Base-by-base conservation (phyloP, 805 yeast genomes). In the Clavispora vitiphila region DNA sequence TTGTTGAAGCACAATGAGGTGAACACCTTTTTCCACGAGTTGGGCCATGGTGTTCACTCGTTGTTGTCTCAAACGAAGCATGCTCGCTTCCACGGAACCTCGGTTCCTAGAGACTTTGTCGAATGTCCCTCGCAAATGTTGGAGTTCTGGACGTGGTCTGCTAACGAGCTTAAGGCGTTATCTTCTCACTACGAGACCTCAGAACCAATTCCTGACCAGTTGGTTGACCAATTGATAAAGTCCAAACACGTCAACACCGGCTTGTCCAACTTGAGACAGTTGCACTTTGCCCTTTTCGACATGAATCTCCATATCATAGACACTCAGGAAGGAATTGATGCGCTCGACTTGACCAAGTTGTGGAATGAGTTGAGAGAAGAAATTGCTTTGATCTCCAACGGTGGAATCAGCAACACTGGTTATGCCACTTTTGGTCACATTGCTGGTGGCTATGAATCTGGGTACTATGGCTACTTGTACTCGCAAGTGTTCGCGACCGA, bases 41-140 rank as follows among this genome's bases (percentile, higher is more conserved):
- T 86, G 49, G 96, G 96, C 20, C 96, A 87, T 56, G 96, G 95
- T 42, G 83, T 87, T 43, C 96, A 87, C 62, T 83, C 80, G 50
- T 64, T 86, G 37, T 72, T 86, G 41, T 86, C 90, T 9, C 69
- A 74, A 46, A 82, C 90, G 21, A 68, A 67, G 43, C 80, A 76
- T 50, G 72, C 83, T 2, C 72, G 82, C 47, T 86, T 86, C 64
- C 83, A 79, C 56, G 95, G 95, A 18, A 81, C 90, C 23, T 69
- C 76, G 30, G 91, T 85, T 35, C 79, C 84, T 29, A 74, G 93
- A 75, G 96, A 87, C 64, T 87, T 87, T 64, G 95, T 87, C 38
- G 96, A 87, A 63, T 86, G 91, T 44, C 96, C 96, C 21, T 86
- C 95, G 1, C 96, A 87, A 66, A 78, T 87, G 81, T 69, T 87